phyloP scores from a whole-genome alignment of 768 basidiomycete species.

The Polyporus arcularius region DNA sequence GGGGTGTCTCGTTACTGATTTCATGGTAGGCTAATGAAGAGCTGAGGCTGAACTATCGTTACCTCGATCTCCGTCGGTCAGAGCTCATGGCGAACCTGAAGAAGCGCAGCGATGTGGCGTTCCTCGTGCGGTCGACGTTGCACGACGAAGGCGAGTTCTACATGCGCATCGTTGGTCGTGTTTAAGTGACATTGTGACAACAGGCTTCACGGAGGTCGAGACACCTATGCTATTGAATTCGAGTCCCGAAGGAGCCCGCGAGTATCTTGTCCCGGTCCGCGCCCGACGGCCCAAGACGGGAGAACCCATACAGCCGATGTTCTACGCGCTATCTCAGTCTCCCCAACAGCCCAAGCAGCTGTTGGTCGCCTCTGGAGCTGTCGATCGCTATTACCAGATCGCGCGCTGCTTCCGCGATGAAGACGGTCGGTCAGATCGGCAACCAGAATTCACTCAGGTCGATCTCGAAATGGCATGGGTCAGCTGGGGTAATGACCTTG shows the following conservation, averaged over 20 bases:
- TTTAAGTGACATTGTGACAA: background rate
- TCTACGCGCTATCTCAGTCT: constrained; percentile 92
- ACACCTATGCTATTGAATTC: constrained; percentile 90
- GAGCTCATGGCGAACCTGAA: constrained; percentile 76
- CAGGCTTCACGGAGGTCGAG: constrained; percentile 92
- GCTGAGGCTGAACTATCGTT: constrained; percentile 79
- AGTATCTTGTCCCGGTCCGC: constrained; percentile 88
- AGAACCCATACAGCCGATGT: constrained; percentile 39
- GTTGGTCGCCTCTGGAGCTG: constrained; percentile 83
- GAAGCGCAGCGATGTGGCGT: constrained; percentile 81
- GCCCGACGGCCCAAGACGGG: constrained; percentile 35
- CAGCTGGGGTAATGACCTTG: constrained; percentile 59
- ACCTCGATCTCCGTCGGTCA: constrained; percentile 84
- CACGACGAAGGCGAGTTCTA: constrained; percentile 64
- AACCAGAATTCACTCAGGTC: constrained; percentile 96
- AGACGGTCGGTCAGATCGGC: constrained; percentile 91
- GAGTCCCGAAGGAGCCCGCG: constrained; percentile 91
- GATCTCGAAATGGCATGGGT: constrained; percentile 97
- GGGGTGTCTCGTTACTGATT: background rate
- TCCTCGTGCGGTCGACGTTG: constrained; percentile 70
- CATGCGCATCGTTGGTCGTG: constrained; percentile 1
- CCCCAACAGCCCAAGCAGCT: constrained; percentile 97
- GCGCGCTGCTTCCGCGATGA: constrained; percentile 96
- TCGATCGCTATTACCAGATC: constrained; percentile 92
- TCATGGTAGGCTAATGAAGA: constrained; percentile 76